Percentiles rank a stretch among this genome's conserved stretches.
phyloP scores from a whole-genome alignment of 1,284 basidiomycete genomes.

The Volvariella volvacea region DNA sequence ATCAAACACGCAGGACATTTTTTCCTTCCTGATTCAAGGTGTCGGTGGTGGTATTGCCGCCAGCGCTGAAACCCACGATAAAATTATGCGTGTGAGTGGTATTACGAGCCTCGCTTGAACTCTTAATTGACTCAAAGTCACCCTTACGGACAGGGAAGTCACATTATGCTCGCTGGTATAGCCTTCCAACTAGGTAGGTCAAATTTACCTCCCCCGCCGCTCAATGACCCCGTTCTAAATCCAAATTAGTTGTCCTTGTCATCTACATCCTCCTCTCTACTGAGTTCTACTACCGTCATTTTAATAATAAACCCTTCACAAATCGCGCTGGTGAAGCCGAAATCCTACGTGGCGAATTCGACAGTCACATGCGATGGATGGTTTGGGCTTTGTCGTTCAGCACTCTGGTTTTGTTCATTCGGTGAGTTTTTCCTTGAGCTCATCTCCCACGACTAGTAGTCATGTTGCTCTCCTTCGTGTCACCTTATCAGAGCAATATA shows the following conservation, averaged over 20 bases:
- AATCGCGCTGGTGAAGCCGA: neutral
- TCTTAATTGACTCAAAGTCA: neutral
- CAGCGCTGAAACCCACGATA: slow-evolving; percentile 19
- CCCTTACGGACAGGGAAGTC: slow-evolving; percentile 23
- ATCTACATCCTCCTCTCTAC: slow-evolving; percentile 25
- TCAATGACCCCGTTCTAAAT: too few relatives aligned
- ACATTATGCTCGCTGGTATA: slow-evolving; percentile 48
- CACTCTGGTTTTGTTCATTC: slow-evolving; percentile 29
- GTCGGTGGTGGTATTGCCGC: slow-evolving; percentile 48
- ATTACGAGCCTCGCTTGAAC: neutral
- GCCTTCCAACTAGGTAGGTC: slow-evolving; percentile 25
- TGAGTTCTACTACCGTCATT: slow-evolving; percentile 32
- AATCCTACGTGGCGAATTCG: neutral
- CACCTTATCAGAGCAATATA: slow-evolving; percentile 24
- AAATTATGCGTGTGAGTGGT: slow-evolving; percentile 12
- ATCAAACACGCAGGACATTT: slow-evolving; percentile 38
- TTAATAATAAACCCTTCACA: slow-evolving; percentile 17
- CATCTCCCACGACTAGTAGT: too few relatives aligned
- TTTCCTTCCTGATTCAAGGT: slow-evolving; percentile 47
- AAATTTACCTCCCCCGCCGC: neutral
- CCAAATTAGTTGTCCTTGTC: slow-evolving; percentile 23
- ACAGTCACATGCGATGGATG: slow-evolving; percentile 17
- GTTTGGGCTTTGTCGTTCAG: slow-evolving; percentile 23
- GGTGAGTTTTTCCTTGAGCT: too few relatives aligned
- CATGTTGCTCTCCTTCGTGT: too few relatives aligned